phyloP scores from a whole-genome alignment of 2,329 filamentous ascomycete species.

The Gaeumannomyces tritici region DNA sequence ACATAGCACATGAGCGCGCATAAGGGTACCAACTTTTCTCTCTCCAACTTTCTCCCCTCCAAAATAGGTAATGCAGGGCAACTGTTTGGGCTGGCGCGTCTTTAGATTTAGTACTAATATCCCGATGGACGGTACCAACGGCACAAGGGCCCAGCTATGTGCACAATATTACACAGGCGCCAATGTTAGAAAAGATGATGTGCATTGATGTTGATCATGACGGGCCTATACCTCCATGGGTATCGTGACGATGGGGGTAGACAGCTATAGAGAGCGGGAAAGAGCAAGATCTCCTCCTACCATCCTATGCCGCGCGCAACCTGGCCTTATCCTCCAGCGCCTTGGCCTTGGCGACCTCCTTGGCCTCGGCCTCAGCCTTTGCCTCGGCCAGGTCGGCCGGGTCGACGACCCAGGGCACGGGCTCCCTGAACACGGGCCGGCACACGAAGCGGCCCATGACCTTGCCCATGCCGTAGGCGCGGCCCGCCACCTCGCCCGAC shows the following conservation, averaged over 20 bases:
- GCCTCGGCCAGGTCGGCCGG: background rate
- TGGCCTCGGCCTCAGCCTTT: background rate
- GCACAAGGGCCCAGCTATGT: too few species aligned
- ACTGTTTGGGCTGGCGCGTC: too few species aligned
- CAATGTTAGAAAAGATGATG: too few species aligned
- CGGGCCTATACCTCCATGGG: background rate
- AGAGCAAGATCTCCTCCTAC: background rate
- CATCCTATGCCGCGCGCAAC: background rate
- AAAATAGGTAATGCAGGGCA: too few species aligned
- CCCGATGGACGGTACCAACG: too few species aligned
- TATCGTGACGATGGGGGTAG: background rate
- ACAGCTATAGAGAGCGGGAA: background rate
- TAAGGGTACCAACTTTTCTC: too few species aligned
- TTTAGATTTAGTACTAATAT: too few species aligned
- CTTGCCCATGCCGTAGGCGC: conserved; percentile 51
- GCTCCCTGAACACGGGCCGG: conserved; percentile 48
- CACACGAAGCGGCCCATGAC: conserved; percentile 53
- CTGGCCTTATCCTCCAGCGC: background rate
- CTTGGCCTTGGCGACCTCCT: background rate
- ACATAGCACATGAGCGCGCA: too few species aligned
- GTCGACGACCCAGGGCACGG: conserved; percentile 39
- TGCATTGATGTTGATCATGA: too few species aligned
- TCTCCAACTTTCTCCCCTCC: too few species aligned
- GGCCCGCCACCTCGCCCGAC: conserved; percentile 32
- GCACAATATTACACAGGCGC: too few species aligned